Percentiles rank a stretch among this genome's conserved stretches.
These are phyloP conservation scores for Talaromyces adpressus DNA, from an alignment of 495 filamentous ascomycete species.

Conservation along the genomic window DNA sequence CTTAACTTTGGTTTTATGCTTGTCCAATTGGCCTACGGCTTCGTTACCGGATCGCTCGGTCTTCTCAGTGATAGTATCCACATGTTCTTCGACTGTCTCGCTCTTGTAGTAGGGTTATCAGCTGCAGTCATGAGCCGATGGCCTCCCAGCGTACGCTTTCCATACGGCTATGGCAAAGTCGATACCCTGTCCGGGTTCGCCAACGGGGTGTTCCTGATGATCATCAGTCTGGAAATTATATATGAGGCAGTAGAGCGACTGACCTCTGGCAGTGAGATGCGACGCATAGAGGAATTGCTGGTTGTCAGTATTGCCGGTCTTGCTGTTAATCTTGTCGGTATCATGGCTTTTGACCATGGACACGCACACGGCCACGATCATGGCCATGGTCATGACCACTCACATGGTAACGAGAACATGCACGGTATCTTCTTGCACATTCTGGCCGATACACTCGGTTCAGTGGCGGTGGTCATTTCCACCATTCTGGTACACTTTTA, in stretches of 20 bases:
- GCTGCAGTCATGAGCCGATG: constrained; percentile 98
- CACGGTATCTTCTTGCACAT: constrained; percentile 97
- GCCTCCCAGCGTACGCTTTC: constrained; percentile 80
- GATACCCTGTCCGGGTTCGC: constrained; percentile 94
- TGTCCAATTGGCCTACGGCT: constrained; percentile 89
- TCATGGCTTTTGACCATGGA: constrained; percentile 75
- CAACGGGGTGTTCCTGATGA: constrained; percentile 94
- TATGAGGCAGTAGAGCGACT: constrained; percentile 89
- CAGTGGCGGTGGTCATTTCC: constrained; percentile 88
- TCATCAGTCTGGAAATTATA: constrained; percentile 95
- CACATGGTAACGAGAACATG: constrained; percentile 96
- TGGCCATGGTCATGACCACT: constrained; percentile 61
- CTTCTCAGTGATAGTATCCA: constrained; percentile 96
- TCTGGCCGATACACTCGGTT: constrained; percentile 89
- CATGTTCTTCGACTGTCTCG: constrained; percentile 99
- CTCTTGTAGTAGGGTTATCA: constrained; percentile 82
- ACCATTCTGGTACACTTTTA: constrained; percentile 80
- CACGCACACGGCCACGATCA: constrained; percentile 51
- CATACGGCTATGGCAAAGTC: constrained; percentile 94
- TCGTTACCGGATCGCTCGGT: constrained; percentile 84
- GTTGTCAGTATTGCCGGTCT: constrained; percentile 80
- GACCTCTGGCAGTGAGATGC: constrained; percentile 70
- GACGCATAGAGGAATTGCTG: constrained; percentile 78
- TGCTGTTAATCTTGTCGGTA: constrained; percentile 84
- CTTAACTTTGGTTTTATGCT: constrained; percentile 95